Evolutionary conservation across 495 filamentous ascomycete species (phyloP), one percentile per base, ranked within the genome.

Genomic region (Podospora anserina): DNA sequence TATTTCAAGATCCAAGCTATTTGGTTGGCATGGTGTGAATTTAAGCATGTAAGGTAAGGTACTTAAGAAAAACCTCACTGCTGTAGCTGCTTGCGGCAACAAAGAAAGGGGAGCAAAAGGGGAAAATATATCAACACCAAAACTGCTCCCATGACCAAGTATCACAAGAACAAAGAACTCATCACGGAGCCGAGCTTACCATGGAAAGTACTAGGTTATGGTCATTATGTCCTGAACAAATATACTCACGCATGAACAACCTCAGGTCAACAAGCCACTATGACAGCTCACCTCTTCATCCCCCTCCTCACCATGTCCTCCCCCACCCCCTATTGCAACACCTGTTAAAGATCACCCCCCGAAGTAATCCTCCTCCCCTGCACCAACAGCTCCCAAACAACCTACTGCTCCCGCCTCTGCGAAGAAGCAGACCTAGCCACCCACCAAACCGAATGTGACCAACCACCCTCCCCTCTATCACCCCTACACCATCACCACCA

Each of bases 351-450:
- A 59, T 23, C 53, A 3, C 68, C 65, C 39, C 70, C 60, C 11
- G 62, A 64, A 61, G 65, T 66, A 2, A 44, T 19, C 62, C 74
- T 81, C 57, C 79, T 78, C 64, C 68, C 60, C 27, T 86, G 84
- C 70, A 69, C 70, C 32, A 75, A 77, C 32, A 85, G 83, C 77
- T 68, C 70, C n/a, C 71, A 65, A 9, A 69, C 75, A 13, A 34
- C 23, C 7, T 85, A 86, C 75, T 86, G 83, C 74, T 82, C 80
- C 20, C 76, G 74, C 19, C 75, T 80, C 5, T 84, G 83, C 75
- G 80, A 85, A 68, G 80, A 78, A 44, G 71, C 73, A 3, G 74
- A 84, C 70, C 84, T 79, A 81, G 80, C 80, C 34, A 16, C 26
- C n/a, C 83, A 85, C 70, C 82, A 82, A 67, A 72, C 72, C 34